phyloP scores from a whole-genome alignment of 2,329 filamentous ascomycete genomes.

The Penicillium sp. region DNA sequence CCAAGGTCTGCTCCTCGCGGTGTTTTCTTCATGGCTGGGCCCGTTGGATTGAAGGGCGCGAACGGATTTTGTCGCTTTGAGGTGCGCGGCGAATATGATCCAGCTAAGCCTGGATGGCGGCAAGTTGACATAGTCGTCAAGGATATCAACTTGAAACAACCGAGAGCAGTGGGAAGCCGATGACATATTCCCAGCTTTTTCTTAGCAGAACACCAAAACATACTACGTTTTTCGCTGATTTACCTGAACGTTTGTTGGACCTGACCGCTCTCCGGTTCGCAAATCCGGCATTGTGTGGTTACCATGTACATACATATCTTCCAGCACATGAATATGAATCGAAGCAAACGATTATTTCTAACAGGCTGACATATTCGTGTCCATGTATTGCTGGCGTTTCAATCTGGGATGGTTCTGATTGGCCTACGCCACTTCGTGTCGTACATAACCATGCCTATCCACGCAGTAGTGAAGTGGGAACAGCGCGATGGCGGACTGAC shows the following conservation, averaged over 20 bases:
- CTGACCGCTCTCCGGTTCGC: not conserved
- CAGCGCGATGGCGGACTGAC: too few species aligned
- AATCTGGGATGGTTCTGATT: too few species aligned
- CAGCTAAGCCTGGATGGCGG: slow-evolving; percentile 29
- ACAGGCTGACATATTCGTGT: too few species aligned
- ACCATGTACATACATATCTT: not conserved
- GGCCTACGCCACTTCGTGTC: too few species aligned
- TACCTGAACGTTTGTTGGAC: not conserved
- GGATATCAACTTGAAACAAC: slow-evolving; percentile 30
- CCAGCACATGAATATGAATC: too few species aligned
- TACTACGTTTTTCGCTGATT: not conserved
- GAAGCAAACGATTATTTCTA: too few species aligned
- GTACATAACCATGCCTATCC: too few species aligned
- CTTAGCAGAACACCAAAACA: too few species aligned
- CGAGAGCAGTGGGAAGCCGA: slow-evolving; percentile 26
- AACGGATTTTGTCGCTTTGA: slow-evolving; percentile 36
- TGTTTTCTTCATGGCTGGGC: slow-evolving; percentile 34
- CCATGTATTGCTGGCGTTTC: too few species aligned
- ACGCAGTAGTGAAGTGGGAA: too few species aligned
- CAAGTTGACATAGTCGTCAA: slow-evolving; percentile 31
- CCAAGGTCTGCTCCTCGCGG: slow-evolving; percentile 29
- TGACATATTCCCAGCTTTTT: not conserved
- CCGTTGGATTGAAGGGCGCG: slow-evolving; percentile 34
- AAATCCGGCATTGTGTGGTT: not conserved
- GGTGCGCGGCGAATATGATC: slow-evolving; percentile 38